These are phyloP conservation scores for Byssoonygena ceratinophila DNA, from an alignment of 2,329 filamentous ascomycete species.

Conservation along the genomic window DNA sequence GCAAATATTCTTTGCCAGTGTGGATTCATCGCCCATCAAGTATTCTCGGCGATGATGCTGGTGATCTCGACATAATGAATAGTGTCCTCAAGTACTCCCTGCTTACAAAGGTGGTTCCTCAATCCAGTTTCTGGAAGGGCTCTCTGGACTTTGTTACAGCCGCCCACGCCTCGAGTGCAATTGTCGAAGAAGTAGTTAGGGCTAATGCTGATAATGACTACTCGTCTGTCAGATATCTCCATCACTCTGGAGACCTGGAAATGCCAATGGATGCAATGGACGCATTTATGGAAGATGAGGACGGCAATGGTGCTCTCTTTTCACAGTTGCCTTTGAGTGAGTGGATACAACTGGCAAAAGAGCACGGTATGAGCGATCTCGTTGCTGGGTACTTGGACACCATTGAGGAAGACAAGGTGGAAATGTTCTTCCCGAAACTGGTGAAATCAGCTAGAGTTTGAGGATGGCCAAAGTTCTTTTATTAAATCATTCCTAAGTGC, in stretches of 20 bases:
- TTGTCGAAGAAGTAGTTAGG: neutral
- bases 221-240: neutral
- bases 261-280: constrained; percentile 9
- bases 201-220: neutral
- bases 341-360: constrained; percentile 8
- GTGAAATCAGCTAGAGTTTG: neutral
- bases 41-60: constrained; percentile 11
- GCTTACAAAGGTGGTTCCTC: constrained; percentile 9
- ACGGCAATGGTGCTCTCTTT: constrained; percentile 1
- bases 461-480: too few relatives aligned
- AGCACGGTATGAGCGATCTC: constrained; percentile 5
- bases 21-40: constrained; percentile 14
- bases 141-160: constrained; percentile 13
- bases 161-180: neutral
- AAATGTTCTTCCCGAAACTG: constrained; percentile 1
- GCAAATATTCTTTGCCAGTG: neutral
- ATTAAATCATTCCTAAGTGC: neutral
- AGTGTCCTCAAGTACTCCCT: constrained; percentile 14
- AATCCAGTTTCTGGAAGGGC: constrained; percentile 7
- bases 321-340: neutral
- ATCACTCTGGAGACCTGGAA: constrained; percentile 10
- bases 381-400: constrained; percentile 6
- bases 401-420: neutral
- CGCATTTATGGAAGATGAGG: constrained; percentile 9
- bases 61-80: constrained; percentile 13